Evolutionary conservation across 2,329 filamentous ascomycete species (phyloP), one percentile per base, ranked within the genome.

Genomic region (Arthroderma sp.): DNA sequence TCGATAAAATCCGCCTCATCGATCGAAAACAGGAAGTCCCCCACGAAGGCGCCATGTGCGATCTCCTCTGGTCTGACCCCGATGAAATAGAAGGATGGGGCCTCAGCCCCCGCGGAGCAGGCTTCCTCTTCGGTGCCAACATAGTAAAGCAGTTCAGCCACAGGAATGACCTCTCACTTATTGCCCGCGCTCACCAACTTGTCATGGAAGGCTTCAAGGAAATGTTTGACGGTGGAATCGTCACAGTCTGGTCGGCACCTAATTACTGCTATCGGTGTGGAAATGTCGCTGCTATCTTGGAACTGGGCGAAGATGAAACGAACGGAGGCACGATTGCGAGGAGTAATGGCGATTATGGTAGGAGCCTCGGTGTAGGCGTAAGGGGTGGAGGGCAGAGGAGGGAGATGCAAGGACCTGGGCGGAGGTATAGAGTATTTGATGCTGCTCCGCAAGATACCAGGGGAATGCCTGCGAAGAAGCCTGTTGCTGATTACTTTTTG

Each of bases 131-230:
- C 53, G 91, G 91, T 42, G 44, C 85, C 3, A 88, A 95, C 60
- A 96, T 96, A 47, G 89, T 96, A 57, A 93, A 91, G 57, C 80
- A 81, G 52, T 98, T 98, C 70, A 98, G 96, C 66, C 82, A 95
- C 64, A 78, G 80, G 47, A 98, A 98, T 62, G 85, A 94, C 58
- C 74, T 98, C 29, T 86, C 82, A 22, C 74, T 98, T 43, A 91
- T 98, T 52, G 91, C 89, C 11, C 79, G 91, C 45, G 91, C 91
- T 1, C 91, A 98, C 61, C 91, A 98, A 63, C 78, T 98, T 22
- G 91, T 98, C 52, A 98, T 96, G 91, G 91, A 98, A 62, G 91
- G 91, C 0, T 98, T 95, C 65, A 96, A 96, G 67, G 91, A 96
- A 62, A 96, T 96, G 88, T 98, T 96, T 58, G 86, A 94, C 60